These are phyloP conservation scores for Pichia gijzeniarum DNA, from an alignment of 805 yeast genomes.

Conservation along the genomic window DNA sequence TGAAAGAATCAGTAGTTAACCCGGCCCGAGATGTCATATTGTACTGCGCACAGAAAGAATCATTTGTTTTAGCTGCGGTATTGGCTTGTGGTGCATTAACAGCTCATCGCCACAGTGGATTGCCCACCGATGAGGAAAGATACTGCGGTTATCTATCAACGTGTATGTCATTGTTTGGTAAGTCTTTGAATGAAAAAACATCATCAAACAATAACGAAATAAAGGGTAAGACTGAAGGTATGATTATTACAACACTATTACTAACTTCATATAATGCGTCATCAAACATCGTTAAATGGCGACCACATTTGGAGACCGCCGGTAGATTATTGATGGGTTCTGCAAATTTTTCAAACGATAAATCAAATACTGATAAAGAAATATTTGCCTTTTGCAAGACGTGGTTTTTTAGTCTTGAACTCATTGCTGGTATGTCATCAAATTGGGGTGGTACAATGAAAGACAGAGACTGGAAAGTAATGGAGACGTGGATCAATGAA, in stretches of 20 bases:
- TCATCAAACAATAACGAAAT: too few relatives aligned
- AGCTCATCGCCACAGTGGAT: conserved; percentile 36
- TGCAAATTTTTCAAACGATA: conserved; percentile 32
- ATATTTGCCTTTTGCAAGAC: conserved; percentile 41
- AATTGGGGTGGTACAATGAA: conserved; percentile 49
- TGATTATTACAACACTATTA: conserved; percentile 56
- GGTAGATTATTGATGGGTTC: conserved; percentile 42
- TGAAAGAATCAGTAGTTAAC: conserved; percentile 26
- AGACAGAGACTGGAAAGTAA: conserved; percentile 37
- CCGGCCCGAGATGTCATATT: conserved; percentile 62
- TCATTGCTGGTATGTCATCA: conserved; percentile 49
- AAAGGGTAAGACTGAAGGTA: conserved; percentile 52
- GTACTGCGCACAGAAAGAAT: conserved; percentile 50
- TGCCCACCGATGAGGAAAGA: conserved; percentile 53
- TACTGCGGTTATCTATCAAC: conserved; percentile 57
- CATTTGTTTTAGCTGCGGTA: conserved; percentile 64
- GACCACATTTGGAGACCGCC: conserved; percentile 62
- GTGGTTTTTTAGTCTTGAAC: conserved; percentile 53
- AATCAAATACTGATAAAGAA: conserved; percentile 13
- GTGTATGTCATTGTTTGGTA: conserved; percentile 54
- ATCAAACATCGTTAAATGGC: conserved; percentile 49
- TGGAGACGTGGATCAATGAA: conserved; percentile 29
- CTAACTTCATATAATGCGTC: conserved; percentile 58
- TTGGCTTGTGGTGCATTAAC: conserved; percentile 67
- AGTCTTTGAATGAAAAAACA: conserved; percentile 33